These are phyloP conservation scores for Leucosporidium scottii DNA, from an alignment of 768 basidiomycete species.

Conservation along the genomic window DNA sequence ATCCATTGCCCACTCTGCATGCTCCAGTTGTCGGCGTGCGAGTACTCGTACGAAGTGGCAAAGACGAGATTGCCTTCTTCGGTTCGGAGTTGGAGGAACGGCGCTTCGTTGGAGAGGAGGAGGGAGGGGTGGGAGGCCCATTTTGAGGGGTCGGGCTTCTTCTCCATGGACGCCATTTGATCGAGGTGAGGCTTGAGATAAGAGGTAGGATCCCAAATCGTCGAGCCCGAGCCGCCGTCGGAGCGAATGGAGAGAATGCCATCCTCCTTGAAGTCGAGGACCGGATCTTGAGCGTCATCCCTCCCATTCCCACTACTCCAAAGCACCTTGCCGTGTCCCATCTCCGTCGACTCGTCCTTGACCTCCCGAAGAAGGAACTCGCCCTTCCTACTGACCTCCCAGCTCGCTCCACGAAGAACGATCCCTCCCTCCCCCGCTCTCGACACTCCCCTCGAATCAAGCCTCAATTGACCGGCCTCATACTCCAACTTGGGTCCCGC, in stretches of 20 bases:
- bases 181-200: slow-evolving; percentile 22
- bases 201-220: slow-evolving; percentile 23
- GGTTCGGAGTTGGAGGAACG: slow-evolving; percentile 23
- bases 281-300: not conserved
- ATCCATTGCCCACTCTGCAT: slow-evolving; percentile 25
- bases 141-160: not conserved
- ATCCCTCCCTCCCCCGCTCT: slow-evolving; percentile 19
- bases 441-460: slow-evolving; percentile 14
- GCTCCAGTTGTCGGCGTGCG: slow-evolving; percentile 6
- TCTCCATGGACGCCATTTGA: not conserved
- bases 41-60: slow-evolving; percentile 23
- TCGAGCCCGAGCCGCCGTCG: not conserved
- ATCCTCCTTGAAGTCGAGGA: slow-evolving; percentile 21
- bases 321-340: slow-evolving; percentile 9
- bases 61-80: slow-evolving; percentile 13
- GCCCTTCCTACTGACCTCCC: slow-evolving; percentile 13
- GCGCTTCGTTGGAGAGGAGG: slow-evolving; percentile 20
- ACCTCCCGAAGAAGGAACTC: slow-evolving; percentile 16
- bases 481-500: slow-evolving; percentile 31
- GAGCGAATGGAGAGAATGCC: slow-evolving; percentile 8
- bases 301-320: slow-evolving; percentile 15
- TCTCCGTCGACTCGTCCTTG: slow-evolving; percentile 8
- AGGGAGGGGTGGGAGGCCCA: slow-evolving; percentile 8
- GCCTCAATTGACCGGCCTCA: slow-evolving; percentile 24
- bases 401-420: slow-evolving; percentile 12